These are phyloP conservation scores for Quercus lobata DNA, from an alignment of 331 rosid genomes.

Conservation along the genomic window DNA sequence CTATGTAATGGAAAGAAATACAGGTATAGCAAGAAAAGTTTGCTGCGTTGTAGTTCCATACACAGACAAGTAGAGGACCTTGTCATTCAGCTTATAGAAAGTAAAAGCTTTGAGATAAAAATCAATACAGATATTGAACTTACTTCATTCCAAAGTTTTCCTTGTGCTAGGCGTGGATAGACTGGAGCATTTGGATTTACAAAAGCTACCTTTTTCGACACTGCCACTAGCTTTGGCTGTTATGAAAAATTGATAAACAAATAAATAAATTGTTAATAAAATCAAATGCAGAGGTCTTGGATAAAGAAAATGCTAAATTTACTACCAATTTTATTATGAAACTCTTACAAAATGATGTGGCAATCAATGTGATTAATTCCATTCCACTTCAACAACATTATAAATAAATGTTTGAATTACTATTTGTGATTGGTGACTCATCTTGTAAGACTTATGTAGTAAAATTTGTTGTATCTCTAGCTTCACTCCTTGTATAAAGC, in stretches of 20 bases:
- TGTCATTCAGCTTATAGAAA: background rate
- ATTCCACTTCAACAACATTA: too few species aligned
- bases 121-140: constrained; percentile 14
- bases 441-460: too few species aligned
- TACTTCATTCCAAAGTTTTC: constrained; percentile 85
- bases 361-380: too few species aligned
- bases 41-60: background rate
- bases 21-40: too few species aligned
- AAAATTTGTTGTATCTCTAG: too few species aligned
- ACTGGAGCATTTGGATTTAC: constrained; percentile 81
- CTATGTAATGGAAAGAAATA: background rate
- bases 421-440: too few species aligned
- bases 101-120: constrained; percentile 5
- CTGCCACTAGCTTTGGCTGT: constrained; percentile 81
- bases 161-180: constrained; percentile 87
- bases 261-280: background rate
- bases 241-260: constrained; percentile 11
- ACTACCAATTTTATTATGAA: too few species aligned
- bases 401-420: too few species aligned
- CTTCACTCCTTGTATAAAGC: too few species aligned
- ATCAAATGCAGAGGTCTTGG: background rate
- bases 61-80: background rate
- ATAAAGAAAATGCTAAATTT: too few species aligned
- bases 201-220: constrained; percentile 57
- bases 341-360: too few species aligned